Conservation (phyloP, 2,329 filamentous ascomycete genomes). For the Epichloe aotearoae region DNA sequence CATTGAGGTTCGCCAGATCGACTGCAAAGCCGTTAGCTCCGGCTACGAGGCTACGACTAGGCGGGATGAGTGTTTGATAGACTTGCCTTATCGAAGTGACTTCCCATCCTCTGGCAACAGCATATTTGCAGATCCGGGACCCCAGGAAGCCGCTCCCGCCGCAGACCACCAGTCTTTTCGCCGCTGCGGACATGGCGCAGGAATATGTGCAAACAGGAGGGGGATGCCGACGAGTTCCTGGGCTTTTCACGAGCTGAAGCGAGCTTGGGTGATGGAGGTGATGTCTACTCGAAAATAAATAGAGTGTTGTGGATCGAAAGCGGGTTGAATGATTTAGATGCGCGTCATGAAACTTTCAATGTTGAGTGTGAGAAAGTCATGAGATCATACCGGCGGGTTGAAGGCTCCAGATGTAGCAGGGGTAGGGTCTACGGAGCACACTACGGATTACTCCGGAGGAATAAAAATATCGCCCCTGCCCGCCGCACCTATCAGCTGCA, state of each 20-base stretch:
- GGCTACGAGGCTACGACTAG: too few relatives aligned
- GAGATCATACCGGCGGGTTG: not conserved
- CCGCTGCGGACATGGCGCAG: constrained; percentile 35
- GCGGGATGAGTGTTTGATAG: not conserved
- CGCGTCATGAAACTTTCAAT: not conserved
- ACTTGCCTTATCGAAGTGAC: constrained; percentile 81
- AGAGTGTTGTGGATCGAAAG: not conserved
- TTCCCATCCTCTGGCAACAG: constrained; percentile 73
- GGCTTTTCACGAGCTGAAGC: not conserved
- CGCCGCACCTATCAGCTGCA: too few relatives aligned
- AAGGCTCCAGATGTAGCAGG: not conserved
- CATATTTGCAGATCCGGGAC: constrained; percentile 80
- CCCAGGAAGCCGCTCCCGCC: constrained; percentile 91
- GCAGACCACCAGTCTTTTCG: constrained; percentile 74
- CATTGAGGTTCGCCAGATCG: constrained; percentile 84
- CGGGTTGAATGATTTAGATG: not conserved
- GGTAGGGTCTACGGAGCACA: not conserved
- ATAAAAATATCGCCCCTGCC: too few relatives aligned
- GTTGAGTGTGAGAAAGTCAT: not conserved
- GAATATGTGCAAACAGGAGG: not conserved
- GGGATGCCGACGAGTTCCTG: not conserved
- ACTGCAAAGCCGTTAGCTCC: constrained; percentile 30
- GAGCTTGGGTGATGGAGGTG: not conserved
- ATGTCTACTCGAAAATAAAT: not conserved
- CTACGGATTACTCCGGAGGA: too few relatives aligned